Conservation (phyloP, 495 filamentous ascomycete genomes). For the Hyaloscypha hepaticicola region DNA sequence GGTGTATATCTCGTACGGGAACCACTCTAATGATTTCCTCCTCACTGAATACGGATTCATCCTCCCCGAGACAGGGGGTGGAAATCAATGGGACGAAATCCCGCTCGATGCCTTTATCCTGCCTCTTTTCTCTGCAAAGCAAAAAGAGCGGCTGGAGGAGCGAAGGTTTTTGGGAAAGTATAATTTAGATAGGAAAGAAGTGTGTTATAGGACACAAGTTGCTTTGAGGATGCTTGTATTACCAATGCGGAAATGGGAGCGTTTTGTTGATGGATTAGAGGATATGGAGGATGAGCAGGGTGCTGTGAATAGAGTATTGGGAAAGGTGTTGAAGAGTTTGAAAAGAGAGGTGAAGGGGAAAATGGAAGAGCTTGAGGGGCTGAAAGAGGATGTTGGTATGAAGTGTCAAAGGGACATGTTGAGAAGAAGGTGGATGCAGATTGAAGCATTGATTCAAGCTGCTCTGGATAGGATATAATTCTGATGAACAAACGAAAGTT, state of each 20-base stretch:
- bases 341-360: slow-evolving; percentile 1
- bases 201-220: slow-evolving; percentile 58
- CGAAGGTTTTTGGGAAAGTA: slow-evolving; percentile 50
- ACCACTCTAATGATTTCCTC: slow-evolving; percentile 67
- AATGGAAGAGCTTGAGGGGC: background rate
- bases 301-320: slow-evolving; percentile 20
- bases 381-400: slow-evolving; percentile 5
- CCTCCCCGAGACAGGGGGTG: slow-evolving; percentile 36
- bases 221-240: slow-evolving; percentile 41
- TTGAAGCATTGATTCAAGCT: slow-evolving; percentile 15
- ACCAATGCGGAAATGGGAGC: slow-evolving; percentile 21
- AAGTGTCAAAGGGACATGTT: slow-evolving; percentile 25
- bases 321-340: slow-evolving; percentile 11
- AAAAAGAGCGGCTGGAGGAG: slow-evolving; percentile 44
- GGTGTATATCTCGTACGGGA: slow-evolving; percentile 64
- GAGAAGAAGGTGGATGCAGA: slow-evolving; percentile 28
- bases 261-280: slow-evolving; percentile 19
- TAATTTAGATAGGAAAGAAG: slow-evolving; percentile 32
- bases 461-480: slow-evolving; percentile 25
- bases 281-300: slow-evolving; percentile 23
- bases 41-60: slow-evolving; percentile 69
- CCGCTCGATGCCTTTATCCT: slow-evolving; percentile 58
- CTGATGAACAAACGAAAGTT: slow-evolving; percentile 1
- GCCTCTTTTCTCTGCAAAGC: slow-evolving; percentile 38
- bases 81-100: slow-evolving; percentile 52